A percentile compares a stretch with the other conserved stretches of the same genome.
Conservation (phyloP, 495 filamentous ascomycete genomes). For the Neurospora pannonica region DNA sequence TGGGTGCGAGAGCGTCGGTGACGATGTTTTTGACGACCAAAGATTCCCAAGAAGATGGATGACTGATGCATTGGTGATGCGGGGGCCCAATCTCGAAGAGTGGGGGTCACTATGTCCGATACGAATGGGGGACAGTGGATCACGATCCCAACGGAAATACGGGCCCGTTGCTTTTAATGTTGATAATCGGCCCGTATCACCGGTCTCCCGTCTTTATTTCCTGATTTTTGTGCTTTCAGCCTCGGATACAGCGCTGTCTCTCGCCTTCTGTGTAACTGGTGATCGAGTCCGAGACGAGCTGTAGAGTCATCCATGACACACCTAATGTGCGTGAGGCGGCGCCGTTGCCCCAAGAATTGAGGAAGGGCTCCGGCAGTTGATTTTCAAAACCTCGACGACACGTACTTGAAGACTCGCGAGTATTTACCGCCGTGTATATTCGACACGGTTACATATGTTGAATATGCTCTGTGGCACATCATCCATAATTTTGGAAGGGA, state of each 20-base stretch:
- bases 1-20: not conserved
- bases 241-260: not conserved
- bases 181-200: not conserved
- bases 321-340: not conserved
- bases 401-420: not conserved
- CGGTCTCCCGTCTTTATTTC: not conserved
- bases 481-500: not conserved
- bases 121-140: not conserved
- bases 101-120: not conserved
- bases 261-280: not conserved
- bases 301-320: not conserved
- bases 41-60: not conserved
- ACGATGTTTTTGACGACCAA: not conserved
- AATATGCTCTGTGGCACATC: not conserved
- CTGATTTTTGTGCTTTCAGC: not conserved
- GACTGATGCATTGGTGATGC: not conserved
- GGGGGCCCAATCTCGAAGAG: not conserved
- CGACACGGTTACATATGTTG: not conserved
- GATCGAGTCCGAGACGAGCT: not conserved
- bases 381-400: not conserved
- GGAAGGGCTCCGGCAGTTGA: not conserved
- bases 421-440: not conserved
- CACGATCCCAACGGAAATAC: not conserved
- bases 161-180: not conserved
- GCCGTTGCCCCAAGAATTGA: not conserved